These are phyloP conservation scores for Beauveria scarabaeidicola DNA, from an alignment of 2,329 filamentous ascomycete genomes.

Conservation along the genomic window DNA sequence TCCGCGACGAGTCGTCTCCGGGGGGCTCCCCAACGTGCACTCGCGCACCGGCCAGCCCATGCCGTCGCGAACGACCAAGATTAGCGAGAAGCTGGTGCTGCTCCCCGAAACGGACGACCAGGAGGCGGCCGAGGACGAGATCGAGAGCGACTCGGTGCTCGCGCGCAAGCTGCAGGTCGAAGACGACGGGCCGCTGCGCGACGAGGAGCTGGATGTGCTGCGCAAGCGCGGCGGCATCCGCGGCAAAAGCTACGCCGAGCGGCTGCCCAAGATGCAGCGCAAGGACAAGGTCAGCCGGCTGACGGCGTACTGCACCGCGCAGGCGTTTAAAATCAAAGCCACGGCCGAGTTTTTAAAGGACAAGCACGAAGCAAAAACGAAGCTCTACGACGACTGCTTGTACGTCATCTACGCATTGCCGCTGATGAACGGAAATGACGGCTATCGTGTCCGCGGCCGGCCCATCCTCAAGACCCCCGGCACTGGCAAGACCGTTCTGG, in stretches of 20 bases:
- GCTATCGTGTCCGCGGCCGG: slow-evolving; percentile 80
- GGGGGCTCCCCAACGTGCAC: slow-evolving; percentile 32
- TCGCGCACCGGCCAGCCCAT: slow-evolving; percentile 49
- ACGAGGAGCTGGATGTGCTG: slow-evolving; percentile 59
- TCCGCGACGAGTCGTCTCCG: slow-evolving; percentile 23
- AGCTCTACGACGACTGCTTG: slow-evolving; percentile 94
- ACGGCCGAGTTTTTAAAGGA: slow-evolving; percentile 85
- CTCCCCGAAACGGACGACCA: slow-evolving; percentile 68
- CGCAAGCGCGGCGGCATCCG: slow-evolving; percentile 52
- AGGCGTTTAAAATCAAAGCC: slow-evolving; percentile 81
- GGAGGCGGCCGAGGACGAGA: slow-evolving; percentile 50
- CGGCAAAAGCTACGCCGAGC: slow-evolving; percentile 89
- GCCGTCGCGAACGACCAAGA: slow-evolving; percentile 82
- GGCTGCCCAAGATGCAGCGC: slow-evolving; percentile 78
- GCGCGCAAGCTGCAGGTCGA: slow-evolving; percentile 40
- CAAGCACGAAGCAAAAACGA: slow-evolving; percentile 83
- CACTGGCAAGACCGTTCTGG: slow-evolving; percentile 77
- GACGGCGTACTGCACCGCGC: slow-evolving; percentile 93
- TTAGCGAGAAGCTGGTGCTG: slow-evolving; percentile 93
- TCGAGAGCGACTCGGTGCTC: slow-evolving; percentile 35
- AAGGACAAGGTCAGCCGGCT: slow-evolving; percentile 82
- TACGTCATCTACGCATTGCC: slow-evolving; percentile 94
- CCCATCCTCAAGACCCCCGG: slow-evolving; percentile 89
- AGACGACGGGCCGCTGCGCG: slow-evolving; percentile 54
- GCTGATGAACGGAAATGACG: slow-evolving; percentile 73